phyloP scores from a whole-genome alignment of 2,329 filamentous ascomycete species.

The Sporothrix mexicana region DNA sequence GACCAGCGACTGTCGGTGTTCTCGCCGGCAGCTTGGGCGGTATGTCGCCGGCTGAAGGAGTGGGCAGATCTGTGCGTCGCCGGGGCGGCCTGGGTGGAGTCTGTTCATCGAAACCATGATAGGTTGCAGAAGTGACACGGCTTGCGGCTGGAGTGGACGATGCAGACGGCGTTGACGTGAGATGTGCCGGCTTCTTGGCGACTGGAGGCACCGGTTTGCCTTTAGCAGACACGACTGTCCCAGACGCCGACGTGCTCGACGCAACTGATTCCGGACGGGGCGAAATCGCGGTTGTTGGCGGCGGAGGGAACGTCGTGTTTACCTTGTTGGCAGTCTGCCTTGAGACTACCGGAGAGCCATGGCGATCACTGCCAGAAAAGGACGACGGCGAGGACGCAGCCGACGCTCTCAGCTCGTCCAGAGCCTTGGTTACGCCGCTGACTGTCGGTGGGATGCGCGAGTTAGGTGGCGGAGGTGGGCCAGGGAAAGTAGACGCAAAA shows the following conservation, averaged over 20 bases:
- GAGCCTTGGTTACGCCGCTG: constrained; percentile 33
- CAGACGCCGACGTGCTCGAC: constrained; percentile 47
- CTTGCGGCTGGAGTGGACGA: constrained; percentile 34
- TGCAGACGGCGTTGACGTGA: constrained; percentile 46
- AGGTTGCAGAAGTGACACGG: constrained; percentile 39
- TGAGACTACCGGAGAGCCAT: not conserved
- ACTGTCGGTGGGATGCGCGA: constrained; percentile 22
- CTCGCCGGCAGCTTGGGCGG: constrained; percentile 40
- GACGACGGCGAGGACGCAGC: constrained; percentile 22
- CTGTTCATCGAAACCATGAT: constrained; percentile 31
- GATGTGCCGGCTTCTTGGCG: constrained; percentile 67
- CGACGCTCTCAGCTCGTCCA: constrained; percentile 34
- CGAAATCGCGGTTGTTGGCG: constrained; percentile 33
- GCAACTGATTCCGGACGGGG: constrained; percentile 39
- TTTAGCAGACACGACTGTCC: constrained; percentile 29
- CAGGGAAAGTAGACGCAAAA: constrained; percentile 51
- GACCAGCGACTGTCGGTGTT: constrained; percentile 36
- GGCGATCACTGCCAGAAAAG: not conserved
- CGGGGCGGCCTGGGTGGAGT: constrained; percentile 26
- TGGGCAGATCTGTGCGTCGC: constrained; percentile 26
- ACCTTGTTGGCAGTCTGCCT: constrained; percentile 13
- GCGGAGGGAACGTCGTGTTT: not conserved
- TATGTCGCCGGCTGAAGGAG: not conserved
- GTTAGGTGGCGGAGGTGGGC: constrained; percentile 15
- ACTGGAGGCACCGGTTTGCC: constrained; percentile 60